Evolutionary conservation across 495 filamentous ascomycete species (phyloP).

Genomic region (Penicillium subrubescens): DNA sequence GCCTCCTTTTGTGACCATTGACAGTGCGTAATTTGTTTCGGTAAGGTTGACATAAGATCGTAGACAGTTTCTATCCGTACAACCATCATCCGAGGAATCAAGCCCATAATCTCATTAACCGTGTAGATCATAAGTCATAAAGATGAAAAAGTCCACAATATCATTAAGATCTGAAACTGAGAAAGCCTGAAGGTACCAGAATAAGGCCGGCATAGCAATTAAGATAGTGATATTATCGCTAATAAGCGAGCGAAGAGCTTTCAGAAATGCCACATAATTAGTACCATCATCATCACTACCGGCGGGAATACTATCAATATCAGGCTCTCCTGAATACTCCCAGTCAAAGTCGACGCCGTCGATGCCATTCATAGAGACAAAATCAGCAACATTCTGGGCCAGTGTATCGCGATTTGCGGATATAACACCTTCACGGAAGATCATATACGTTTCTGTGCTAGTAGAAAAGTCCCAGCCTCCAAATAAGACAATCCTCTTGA

Average conservation of each 20-base stretch:
- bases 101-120: slow-evolving; percentile 39
- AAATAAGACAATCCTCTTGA: slow-evolving; percentile 46
- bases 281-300: slow-evolving; percentile 26
- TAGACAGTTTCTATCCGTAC: slow-evolving; percentile 12
- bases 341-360: slow-evolving; percentile 48
- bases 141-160: slow-evolving; percentile 36
- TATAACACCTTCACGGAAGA: slow-evolving; percentile 41
- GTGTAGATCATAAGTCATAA: slow-evolving; percentile 43
- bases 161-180: slow-evolving; percentile 26
- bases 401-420: slow-evolving; percentile 39
- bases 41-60: not conserved
- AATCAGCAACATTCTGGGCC: slow-evolving; percentile 35
- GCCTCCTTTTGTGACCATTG: slow-evolving; percentile 51
- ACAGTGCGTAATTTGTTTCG: slow-evolving; percentile 45
- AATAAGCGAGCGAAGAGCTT: slow-evolving; percentile 1
- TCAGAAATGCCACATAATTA: slow-evolving; percentile 35
- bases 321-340: slow-evolving; percentile 41
- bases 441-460: slow-evolving; percentile 29
- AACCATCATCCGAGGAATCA: slow-evolving; percentile 27
- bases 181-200: slow-evolving; percentile 37
- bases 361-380: slow-evolving; percentile 34
- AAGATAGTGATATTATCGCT: slow-evolving; percentile 11
- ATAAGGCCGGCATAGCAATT: slow-evolving; percentile 29
- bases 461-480: slow-evolving; percentile 54
- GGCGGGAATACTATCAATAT: slow-evolving; percentile 41